Conservation (phyloP, 2,329 filamentous ascomycete genomes). For the Neophaeococcomyces mojaviensis region DNA sequence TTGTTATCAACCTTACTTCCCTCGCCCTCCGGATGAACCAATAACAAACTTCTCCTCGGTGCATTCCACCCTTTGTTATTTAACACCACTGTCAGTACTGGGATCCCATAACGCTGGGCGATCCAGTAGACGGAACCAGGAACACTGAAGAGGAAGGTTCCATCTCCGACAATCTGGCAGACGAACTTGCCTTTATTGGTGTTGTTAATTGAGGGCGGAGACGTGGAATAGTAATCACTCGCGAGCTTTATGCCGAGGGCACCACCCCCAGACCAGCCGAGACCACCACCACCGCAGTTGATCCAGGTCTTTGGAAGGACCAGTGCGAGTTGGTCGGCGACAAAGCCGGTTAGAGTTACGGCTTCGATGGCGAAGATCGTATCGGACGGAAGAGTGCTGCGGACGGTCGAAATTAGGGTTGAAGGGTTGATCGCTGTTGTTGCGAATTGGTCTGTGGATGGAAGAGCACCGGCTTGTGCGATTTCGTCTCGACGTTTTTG, state of each 20-base stretch:
- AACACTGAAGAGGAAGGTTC: slow-evolving; percentile 59
- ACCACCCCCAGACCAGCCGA: slow-evolving; percentile 72
- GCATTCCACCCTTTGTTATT: slow-evolving; percentile 69
- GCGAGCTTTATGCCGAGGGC: slow-evolving; percentile 72
- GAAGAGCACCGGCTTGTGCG: slow-evolving; percentile 45
- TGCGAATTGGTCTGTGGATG: slow-evolving; percentile 50
- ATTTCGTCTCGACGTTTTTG: slow-evolving; percentile 54
- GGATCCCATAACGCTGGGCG: slow-evolving; percentile 56
- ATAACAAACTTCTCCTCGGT: slow-evolving; percentile 51
- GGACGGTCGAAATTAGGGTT: slow-evolving; percentile 50
- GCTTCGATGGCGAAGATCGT: slow-evolving; percentile 73
- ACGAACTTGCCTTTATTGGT: slow-evolving; percentile 51
- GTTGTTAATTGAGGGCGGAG: slow-evolving; percentile 7
- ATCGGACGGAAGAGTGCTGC: slow-evolving; percentile 51
- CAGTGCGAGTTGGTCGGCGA: slow-evolving; percentile 64
- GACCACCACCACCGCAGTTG: slow-evolving; percentile 72
- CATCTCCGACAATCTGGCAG: slow-evolving; percentile 60
- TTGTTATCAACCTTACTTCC: slow-evolving; percentile 56
- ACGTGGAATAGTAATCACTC: slow-evolving; percentile 37
- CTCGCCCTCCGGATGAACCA: slow-evolving; percentile 59
- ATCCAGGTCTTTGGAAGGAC: slow-evolving; percentile 66
- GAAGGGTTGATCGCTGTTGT: slow-evolving; percentile 51
- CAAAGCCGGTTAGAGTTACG: slow-evolving; percentile 61
- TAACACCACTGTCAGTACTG: slow-evolving; percentile 58
- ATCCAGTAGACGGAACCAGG: slow-evolving; percentile 64